Conservation (phyloP, 2,329 filamentous ascomycete species). For the Westerdykella aurantiaca region DNA sequence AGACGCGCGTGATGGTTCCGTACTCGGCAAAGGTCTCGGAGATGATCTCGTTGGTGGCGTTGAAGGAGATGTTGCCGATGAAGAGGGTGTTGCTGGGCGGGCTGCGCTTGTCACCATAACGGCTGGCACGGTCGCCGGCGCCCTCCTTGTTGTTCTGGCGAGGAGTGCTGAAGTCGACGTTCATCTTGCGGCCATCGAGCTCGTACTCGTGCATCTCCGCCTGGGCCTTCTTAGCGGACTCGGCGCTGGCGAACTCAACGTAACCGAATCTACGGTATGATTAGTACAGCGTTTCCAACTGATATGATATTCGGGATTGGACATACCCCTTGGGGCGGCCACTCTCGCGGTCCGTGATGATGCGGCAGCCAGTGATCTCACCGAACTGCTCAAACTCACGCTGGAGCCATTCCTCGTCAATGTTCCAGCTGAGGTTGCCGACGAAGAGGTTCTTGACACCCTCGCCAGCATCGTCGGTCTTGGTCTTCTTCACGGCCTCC, state of each 20-base stretch:
- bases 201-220: slow-evolving; percentile 69
- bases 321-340: slow-evolving; percentile 75
- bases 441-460: slow-evolving; percentile 70
- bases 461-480: slow-evolving; percentile 50
- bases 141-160: slow-evolving; percentile 50
- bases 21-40: slow-evolving; percentile 67
- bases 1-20: slow-evolving; percentile 68
- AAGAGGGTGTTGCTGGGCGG: slow-evolving; percentile 82
- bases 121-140: slow-evolving; percentile 52
- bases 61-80: slow-evolving; percentile 85
- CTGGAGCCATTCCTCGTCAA: slow-evolving; percentile 76
- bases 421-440: slow-evolving; percentile 84
- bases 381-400: slow-evolving; percentile 77
- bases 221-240: slow-evolving; percentile 64
- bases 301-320: not conserved
- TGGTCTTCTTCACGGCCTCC: slow-evolving; percentile 60
- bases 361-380: slow-evolving; percentile 65
- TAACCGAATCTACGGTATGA: slow-evolving; percentile 64
- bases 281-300: slow-evolving; percentile 18
- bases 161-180: slow-evolving; percentile 71
- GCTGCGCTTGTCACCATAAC: slow-evolving; percentile 74
- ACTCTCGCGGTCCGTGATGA: slow-evolving; percentile 75
- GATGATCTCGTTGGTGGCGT: slow-evolving; percentile 70
- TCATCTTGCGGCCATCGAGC: slow-evolving; percentile 67
- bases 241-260: slow-evolving; percentile 71